Evolutionary conservation across 2,329 filamentous ascomycete genomes (phyloP), one percentile per base, ranked within the genome.

Genomic region (Tolypocladium capitatum): DNA sequence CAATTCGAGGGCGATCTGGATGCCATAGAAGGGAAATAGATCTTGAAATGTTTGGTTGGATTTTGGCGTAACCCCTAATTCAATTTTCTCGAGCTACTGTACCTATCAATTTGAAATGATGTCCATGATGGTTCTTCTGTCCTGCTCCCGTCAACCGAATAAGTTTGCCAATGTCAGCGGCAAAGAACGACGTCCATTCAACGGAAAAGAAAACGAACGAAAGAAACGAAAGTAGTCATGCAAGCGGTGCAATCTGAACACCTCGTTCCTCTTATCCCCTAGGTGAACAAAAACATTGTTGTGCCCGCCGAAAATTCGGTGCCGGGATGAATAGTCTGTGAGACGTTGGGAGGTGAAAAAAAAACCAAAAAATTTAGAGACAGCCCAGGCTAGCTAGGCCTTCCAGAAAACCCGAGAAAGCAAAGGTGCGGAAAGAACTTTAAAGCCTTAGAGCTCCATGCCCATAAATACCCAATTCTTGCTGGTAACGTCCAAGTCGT

Each of bases 381-480:
- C n/a, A n/a, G n/a, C n/a, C n/a, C n/a, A n/a, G n/a, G n/a, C n/a
- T n/a, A n/a, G n/a, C n/a, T n/a, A n/a, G n/a, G n/a, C n/a, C n/a
- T n/a, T n/a, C n/a, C n/a, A n/a, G n/a, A n/a, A n/a, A n/a, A n/a
- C n/a, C n/a, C n/a, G 21, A 53, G 40, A 50, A 47, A 51, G 43
- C 34, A 43, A 46, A 46, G 47, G 51, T 13, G 50, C 49, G 49
- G 45, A 53, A 56, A 46, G 44, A 46, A 35, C 45, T 48, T 5
- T 5, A 21, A 41, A 50, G 33, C 46, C 51, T 72, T 75, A 94
- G 49, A 91, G 71, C 63, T 95, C 89, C 81, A 94, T 92, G 53
- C 82, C 81, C 73, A 95, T 80, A 63, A 94, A 88, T 50, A 95
- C 66, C 90, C 90, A 96, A 58, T 74, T 74, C 46, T 81, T 70